These are phyloP conservation scores for Sclerotinia nivalis DNA, from an alignment of 2,329 filamentous ascomycete genomes.

Conservation along the genomic window DNA sequence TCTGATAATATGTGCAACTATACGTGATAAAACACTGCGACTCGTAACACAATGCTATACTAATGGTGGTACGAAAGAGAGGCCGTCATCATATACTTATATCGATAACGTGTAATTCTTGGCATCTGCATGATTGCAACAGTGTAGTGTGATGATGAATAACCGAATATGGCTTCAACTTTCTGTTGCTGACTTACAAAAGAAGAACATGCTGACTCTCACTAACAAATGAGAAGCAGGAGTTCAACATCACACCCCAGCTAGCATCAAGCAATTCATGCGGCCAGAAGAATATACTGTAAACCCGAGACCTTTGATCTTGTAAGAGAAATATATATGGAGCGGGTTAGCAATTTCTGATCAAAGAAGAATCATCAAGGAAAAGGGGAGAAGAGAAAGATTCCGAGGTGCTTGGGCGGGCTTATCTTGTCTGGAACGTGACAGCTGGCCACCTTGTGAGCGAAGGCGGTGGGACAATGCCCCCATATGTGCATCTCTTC, in stretches of 20 bases:
- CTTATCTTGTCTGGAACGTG: no score
- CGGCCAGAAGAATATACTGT: not conserved
- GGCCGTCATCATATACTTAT: not conserved
- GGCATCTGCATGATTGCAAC: conserved; percentile 12
- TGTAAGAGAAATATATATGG: not conserved
- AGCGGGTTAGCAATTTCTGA: not conserved
- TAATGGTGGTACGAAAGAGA: not conserved
- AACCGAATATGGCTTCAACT: not conserved
- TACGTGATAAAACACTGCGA: not conserved
- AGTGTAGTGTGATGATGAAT: not conserved
- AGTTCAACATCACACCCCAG: not conserved
- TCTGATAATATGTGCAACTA: not conserved
- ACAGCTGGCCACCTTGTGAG: no score
- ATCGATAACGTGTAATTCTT: not conserved
- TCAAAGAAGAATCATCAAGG: not conserved
- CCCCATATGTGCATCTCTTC: no score
- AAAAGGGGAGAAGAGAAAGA: not conserved
- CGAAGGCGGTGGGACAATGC: no score
- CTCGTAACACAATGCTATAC: not conserved
- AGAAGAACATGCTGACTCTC: conserved; percentile 1
- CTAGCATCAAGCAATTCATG: not conserved
- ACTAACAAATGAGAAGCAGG: not conserved
- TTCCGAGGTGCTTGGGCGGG: no score
- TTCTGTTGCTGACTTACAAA: not conserved
- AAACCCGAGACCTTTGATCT: not conserved